A percentile compares a stretch with the other conserved stretches of the same genome.
phyloP scores from a whole-genome alignment of 257 asterid genomes.

The Fraxinus cuspidata region DNA sequence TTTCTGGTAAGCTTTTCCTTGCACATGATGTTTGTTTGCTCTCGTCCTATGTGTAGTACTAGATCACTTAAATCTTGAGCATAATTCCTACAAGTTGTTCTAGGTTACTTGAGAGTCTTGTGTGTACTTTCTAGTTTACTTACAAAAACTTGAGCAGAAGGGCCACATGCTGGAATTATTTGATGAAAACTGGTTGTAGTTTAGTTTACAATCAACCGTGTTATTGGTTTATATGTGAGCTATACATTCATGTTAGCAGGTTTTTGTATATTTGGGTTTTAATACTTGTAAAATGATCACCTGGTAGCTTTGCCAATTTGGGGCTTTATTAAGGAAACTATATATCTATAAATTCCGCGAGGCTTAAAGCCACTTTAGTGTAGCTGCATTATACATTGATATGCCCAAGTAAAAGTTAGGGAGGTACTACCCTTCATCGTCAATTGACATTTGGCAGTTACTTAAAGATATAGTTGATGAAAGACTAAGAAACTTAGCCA shows the following conservation, averaged over 20 bases:
- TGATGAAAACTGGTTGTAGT: too few species aligned
- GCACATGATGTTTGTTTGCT: neutral
- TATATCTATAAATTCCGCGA: neutral
- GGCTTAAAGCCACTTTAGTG: neutral
- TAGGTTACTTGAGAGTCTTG: neutral
- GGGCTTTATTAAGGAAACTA: neutral
- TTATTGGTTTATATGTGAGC: too few species aligned
- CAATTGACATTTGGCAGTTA: neutral
- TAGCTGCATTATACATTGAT: neutral
- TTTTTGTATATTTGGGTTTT: too few species aligned
- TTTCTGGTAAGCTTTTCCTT: conserved; percentile 39
- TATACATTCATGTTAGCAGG: too few species aligned
- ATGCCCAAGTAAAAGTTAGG: neutral
- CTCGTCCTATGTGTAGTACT: neutral
- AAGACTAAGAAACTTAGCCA: neutral
- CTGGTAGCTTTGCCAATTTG: neutral
- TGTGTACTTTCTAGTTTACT: neutral
- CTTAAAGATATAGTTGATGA: neutral
- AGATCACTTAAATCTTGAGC: neutral
- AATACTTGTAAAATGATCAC: neutral
- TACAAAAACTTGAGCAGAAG: neutral
- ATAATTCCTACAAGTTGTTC: too few species aligned
- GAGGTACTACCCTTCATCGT: neutral
- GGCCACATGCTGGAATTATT: neutral
- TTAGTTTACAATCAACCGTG: too few species aligned